These are phyloP conservation scores for Tylopilus intermedius DNA, from an alignment of 768 basidiomycete species.

Conservation along the genomic window DNA sequence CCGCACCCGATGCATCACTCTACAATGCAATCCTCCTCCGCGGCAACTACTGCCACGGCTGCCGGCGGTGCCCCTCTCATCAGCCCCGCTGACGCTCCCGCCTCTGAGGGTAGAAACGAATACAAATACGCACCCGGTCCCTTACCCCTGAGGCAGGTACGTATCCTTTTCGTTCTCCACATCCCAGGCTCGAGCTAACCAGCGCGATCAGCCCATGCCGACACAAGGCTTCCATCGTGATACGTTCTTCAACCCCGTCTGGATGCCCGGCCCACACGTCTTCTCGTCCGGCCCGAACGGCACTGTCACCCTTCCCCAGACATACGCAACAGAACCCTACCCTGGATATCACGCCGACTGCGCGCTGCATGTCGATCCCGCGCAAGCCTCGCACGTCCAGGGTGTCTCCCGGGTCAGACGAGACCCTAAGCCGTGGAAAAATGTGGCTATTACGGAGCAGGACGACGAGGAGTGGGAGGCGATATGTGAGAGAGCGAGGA, in stretches of 20 bases:
- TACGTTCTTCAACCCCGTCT: conserved; percentile 37
- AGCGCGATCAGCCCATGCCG: background rate
- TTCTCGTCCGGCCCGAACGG: conserved; percentile 7
- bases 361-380: background rate
- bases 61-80: background rate
- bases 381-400: background rate
- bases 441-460: conserved; percentile 4
- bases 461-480: background rate
- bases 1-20: background rate
- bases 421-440: conserved; percentile 17
- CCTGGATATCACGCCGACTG: background rate
- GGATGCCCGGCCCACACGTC: conserved; percentile 25
- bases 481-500: background rate
- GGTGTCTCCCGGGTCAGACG: background rate
- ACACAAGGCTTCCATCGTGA: conserved; percentile 45
- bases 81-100: background rate
- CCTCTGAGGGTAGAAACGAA: background rate
- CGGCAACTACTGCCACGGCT: background rate
- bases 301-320: conserved; percentile 8
- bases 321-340: background rate
- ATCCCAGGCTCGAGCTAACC: background rate
- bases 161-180: background rate
- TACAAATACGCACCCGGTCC: background rate
- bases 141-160: background rate
- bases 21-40: background rate